A percentile compares a stretch with the other conserved stretches of the same genome.
phyloP scores from a whole-genome alignment of 148 eudicot genomes.

The Salicornia ramosissima region DNA sequence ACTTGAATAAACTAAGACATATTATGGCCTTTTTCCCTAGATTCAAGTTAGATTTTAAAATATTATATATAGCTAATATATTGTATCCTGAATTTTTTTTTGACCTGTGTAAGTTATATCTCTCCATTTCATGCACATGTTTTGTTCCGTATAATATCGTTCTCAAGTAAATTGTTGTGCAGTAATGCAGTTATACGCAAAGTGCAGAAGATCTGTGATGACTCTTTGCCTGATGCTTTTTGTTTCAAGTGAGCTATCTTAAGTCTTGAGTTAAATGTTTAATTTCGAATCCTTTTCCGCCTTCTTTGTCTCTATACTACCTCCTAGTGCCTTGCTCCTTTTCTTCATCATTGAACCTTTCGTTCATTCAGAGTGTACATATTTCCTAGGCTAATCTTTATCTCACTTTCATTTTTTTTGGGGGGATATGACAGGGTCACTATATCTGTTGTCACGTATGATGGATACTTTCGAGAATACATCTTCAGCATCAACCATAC shows the following conservation, averaged over 20 bases:
- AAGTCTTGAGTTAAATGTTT: background rate
- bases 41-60: background rate
- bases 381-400: background rate
- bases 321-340: background rate
- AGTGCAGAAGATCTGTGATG: constrained; percentile 50
- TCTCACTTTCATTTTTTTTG: background rate
- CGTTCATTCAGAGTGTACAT: no score
- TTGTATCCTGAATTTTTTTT: background rate
- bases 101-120: background rate
- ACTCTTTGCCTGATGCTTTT: constrained; percentile 38
- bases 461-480: constrained; percentile 75
- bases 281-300: background rate
- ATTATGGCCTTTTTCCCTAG: no score
- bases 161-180: constrained; percentile 17
- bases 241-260: constrained; percentile 44
- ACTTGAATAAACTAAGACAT: no score
- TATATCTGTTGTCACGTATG: constrained; percentile 51
- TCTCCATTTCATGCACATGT: background rate
- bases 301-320: background rate
- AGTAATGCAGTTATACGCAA: constrained; percentile 76
- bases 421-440: constrained; percentile 46
- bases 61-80: background rate
- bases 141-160: background rate
- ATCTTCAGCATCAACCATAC: constrained; percentile 47
- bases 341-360: no score